Percentiles rank a stretch among this genome's conserved stretches.
Conservation (phyloP, 1,284 basidiomycete species). For the Boletellus dicymbophilus region DNA sequence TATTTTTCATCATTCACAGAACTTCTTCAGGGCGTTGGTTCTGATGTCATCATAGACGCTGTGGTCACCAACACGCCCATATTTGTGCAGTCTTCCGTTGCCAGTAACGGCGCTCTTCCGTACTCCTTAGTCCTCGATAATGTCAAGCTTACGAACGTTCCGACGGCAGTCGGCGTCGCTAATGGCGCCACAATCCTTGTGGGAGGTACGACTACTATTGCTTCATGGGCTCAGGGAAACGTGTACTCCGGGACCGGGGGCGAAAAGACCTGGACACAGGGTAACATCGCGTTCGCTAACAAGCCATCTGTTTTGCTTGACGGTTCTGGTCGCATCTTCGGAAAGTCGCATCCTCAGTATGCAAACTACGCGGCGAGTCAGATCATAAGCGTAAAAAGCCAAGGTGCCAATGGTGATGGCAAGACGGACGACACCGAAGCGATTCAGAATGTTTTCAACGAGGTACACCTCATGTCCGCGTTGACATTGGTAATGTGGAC, state of each 20-base stretch:
- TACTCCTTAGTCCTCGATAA: slow-evolving; percentile 47
- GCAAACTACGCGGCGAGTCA: slow-evolving; percentile 41
- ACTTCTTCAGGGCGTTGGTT: slow-evolving; percentile 37
- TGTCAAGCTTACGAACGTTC: slow-evolving; percentile 41
- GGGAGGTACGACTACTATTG: slow-evolving; percentile 44
- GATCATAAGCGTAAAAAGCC: slow-evolving; percentile 49
- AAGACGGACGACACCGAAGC: slow-evolving; percentile 54
- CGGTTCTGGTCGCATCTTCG: slow-evolving; percentile 45
- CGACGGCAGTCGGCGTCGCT: slow-evolving; percentile 47
- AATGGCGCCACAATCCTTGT: slow-evolving; percentile 26
- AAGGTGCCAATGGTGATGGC: slow-evolving; percentile 56
- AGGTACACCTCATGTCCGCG: slow-evolving; percentile 18
- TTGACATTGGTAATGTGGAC: neutral
- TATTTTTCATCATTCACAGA: neutral
- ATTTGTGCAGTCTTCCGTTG: slow-evolving; percentile 26
- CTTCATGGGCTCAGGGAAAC: slow-evolving; percentile 52
- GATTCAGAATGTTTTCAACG: slow-evolving; percentile 45
- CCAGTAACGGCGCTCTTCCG: slow-evolving; percentile 29
- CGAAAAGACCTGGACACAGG: slow-evolving; percentile 27
- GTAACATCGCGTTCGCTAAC: slow-evolving; percentile 31
- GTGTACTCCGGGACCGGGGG: slow-evolving; percentile 44
- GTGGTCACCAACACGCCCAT: slow-evolving; percentile 38
- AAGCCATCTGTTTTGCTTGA: slow-evolving; percentile 45
- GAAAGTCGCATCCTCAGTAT: slow-evolving; percentile 52
- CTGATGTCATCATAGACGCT: slow-evolving; percentile 49